These are phyloP conservation scores for Neonectria hederae DNA, from an alignment of 2,329 filamentous ascomycete genomes.

Conservation along the genomic window DNA sequence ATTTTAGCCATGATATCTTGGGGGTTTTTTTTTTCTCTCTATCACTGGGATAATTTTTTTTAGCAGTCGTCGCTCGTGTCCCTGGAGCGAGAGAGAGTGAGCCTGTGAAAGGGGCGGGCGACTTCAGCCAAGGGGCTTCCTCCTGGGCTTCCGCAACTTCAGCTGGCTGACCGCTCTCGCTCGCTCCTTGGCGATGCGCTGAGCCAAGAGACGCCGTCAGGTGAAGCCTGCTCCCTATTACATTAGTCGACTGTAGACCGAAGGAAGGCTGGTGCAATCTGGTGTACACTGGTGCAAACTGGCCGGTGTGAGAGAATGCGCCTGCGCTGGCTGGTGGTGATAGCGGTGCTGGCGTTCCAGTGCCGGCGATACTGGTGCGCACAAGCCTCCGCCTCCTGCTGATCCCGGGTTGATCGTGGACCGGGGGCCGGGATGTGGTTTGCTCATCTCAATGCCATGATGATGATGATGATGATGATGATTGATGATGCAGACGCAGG, in stretches of 20 bases:
- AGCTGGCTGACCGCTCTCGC: neutral
- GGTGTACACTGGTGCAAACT: neutral
- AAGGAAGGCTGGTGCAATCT: neutral
- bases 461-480: conserved; percentile 15
- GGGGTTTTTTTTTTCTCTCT: conserved; percentile 2
- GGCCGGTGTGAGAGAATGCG: neutral
- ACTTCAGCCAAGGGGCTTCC: conserved; percentile 5
- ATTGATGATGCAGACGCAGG: conserved; percentile 18
- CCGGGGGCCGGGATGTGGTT: neutral
- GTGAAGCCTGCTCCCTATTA: neutral
- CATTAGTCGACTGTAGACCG: neutral
- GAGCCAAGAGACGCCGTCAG: neutral
- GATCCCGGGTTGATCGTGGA: conserved; percentile 19
- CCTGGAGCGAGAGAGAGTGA: neutral
- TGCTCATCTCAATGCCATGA: conserved; percentile 13
- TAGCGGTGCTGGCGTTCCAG: conserved; percentile 7
- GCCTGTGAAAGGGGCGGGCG: neutral
- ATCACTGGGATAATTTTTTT: neutral
- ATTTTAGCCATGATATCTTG: conserved; percentile 13
- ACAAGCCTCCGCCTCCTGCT: conserved; percentile 17
- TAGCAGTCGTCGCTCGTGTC: neutral
- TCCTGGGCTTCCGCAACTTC: neutral
- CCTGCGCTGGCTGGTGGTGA: conserved; percentile 4
- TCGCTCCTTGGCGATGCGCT: neutral
- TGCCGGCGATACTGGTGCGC: neutral